These are phyloP conservation scores for Parathielavia hyrcaniae DNA, from an alignment of 495 filamentous ascomycete genomes.

Conservation along the genomic window DNA sequence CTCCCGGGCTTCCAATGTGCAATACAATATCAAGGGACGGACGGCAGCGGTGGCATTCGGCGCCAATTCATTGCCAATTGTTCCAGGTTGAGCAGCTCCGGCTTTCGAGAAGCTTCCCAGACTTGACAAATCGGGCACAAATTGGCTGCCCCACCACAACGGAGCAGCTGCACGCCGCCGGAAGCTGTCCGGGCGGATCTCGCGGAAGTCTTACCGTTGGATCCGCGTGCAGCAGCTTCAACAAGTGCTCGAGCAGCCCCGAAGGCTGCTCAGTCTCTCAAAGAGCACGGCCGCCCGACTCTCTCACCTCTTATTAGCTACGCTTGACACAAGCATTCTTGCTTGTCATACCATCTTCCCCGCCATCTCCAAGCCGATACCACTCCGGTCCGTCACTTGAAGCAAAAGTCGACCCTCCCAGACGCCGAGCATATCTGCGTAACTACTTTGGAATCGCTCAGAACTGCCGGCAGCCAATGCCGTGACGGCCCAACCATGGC, in stretches of 20 bases:
- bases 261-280: too few relatives aligned
- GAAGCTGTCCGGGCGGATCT: not conserved
- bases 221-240: not conserved
- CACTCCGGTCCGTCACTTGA: too few relatives aligned
- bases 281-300: too few relatives aligned
- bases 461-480: constrained; percentile 7
- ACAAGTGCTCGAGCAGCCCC: too few relatives aligned
- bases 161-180: not conserved
- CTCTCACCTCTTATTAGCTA: not conserved
- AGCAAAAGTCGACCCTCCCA: too few relatives aligned
- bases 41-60: too few relatives aligned
- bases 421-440: not conserved
- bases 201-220: too few relatives aligned
- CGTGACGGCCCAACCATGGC: constrained; percentile 8
- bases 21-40: too few relatives aligned
- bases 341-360: too few relatives aligned
- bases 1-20: too few relatives aligned
- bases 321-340: not conserved
- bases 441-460: not conserved
- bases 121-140: constrained; percentile 15
- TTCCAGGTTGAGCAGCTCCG: not conserved
- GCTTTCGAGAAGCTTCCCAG: constrained; percentile 17
- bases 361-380: too few relatives aligned
- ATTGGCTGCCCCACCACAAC: constrained; percentile 2
- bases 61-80: too few relatives aligned